Evolutionary conservation across 2,329 filamentous ascomycete genomes (phyloP), one percentile per base, ranked within the genome.

Genomic region (Colletotrichum sp.): DNA sequence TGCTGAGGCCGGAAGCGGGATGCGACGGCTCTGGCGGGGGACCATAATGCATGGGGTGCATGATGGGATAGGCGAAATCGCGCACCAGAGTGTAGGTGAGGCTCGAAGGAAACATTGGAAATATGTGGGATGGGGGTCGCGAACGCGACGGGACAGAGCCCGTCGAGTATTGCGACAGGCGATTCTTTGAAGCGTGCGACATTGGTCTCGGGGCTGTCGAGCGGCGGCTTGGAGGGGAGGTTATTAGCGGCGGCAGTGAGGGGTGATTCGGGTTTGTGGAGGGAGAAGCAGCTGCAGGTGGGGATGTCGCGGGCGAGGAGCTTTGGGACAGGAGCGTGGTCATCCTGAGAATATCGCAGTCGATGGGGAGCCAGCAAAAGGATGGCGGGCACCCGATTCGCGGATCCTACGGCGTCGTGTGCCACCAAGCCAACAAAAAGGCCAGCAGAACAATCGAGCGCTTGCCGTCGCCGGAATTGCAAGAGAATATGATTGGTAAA

Each of bases 11-110:
- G 1, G 96, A 98, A 10, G 92, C 89, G n/a, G 92, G 92, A 69
- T 88, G 86, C 67, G 92, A 93, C 30, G 92, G 89, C 79, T 96
- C 94, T 48, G 94, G 93, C 18, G 95, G 93, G n/a, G 96, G 94
- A 2, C 97, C 97, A 88, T 98, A 98, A 87, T 99, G 97, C 84
- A 98, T 90, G 58, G 95, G 96, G 84, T 99, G 95, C 71, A 90
- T 90, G 30, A 91, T 83, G 36, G 95, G 92, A 83, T 99, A 99
- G 79, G 97, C 97, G 86, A 99, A 99, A 88, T 99, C 97, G 81
- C 97, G 94, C 78, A 99, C 96, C 60, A 95, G 89, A n/a, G 96
- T 93, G 84, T 98, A 98, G 8, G 94, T 86, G 21, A 98, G 91
- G 82, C 93, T 98, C 74, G 96, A 97, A 80, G 95, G 94, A 84